Conservation (phyloP, 2,329 filamentous ascomycete genomes). For the Talaromyces piceae region DNA sequence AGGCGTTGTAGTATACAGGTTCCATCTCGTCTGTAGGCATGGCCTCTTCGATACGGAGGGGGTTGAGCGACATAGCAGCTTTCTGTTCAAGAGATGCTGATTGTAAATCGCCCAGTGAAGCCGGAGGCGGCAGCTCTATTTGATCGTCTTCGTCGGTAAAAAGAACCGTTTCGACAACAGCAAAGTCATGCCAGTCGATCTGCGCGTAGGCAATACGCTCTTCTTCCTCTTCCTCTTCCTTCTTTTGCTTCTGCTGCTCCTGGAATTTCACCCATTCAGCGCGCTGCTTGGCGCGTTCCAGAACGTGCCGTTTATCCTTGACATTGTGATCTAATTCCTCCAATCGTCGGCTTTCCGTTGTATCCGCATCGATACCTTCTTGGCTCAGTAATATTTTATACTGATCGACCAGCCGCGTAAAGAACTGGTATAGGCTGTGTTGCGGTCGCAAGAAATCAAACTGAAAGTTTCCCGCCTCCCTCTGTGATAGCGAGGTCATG, state of each 20-base stretch:
- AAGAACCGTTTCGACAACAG: slow-evolving; percentile 87
- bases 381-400: slow-evolving; percentile 72
- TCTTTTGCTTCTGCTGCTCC: slow-evolving; percentile 76
- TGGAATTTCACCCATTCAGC: slow-evolving; percentile 82
- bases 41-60: slow-evolving; percentile 85
- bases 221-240: slow-evolving; percentile 78
- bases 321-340: slow-evolving; percentile 67
- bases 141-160: slow-evolving; percentile 87
- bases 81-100: slow-evolving; percentile 93
- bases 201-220: slow-evolving; percentile 71
- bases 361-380: slow-evolving; percentile 60
- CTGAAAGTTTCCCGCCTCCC: slow-evolving; percentile 83
- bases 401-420: slow-evolving; percentile 85
- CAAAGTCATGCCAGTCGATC: slow-evolving; percentile 97
- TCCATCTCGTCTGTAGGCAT: slow-evolving; percentile 69
- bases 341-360: slow-evolving; percentile 64
- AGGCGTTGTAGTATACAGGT: slow-evolving; percentile 47
- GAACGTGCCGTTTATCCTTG: slow-evolving; percentile 69
- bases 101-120: slow-evolving; percentile 82
- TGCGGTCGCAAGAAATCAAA: slow-evolving; percentile 95
- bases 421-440: slow-evolving; percentile 94
- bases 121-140: slow-evolving; percentile 78
- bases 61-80: slow-evolving; percentile 77
- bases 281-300: slow-evolving; percentile 74
- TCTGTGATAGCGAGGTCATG: slow-evolving; percentile 81